Conservation (phyloP, 2,329 filamentous ascomycete species). For the Penicillium sp. region DNA sequence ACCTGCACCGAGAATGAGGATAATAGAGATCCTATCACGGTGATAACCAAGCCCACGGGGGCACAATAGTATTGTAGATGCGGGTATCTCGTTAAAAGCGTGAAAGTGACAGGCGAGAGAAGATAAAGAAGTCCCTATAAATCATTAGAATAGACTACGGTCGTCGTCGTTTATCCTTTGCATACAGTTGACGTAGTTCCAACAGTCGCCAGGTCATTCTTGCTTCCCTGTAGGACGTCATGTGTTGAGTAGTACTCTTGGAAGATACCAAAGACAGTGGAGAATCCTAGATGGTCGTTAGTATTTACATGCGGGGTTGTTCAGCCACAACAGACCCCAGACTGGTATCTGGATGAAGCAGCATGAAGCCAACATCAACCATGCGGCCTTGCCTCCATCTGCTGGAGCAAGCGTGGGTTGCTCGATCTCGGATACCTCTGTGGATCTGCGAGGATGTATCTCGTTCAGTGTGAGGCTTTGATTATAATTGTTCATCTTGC, state of each 20-base stretch:
- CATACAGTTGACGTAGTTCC: conserved; percentile 44
- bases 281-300: conserved; percentile 20
- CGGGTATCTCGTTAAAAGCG: conserved; percentile 38
- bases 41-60: conserved; percentile 40
- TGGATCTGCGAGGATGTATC: neutral
- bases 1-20: conserved; percentile 46
- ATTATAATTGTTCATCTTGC: conserved; percentile 9
- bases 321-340: conserved; percentile 46
- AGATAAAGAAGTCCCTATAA: conserved; percentile 38
- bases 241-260: conserved; percentile 46
- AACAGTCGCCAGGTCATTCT: conserved; percentile 45
- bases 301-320: neutral
- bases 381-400: conserved; percentile 53
- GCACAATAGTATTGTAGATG: conserved; percentile 35
- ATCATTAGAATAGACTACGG: conserved; percentile 4
- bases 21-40: conserved; percentile 33
- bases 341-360: conserved; percentile 55
- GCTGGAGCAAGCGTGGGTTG: conserved; percentile 41
- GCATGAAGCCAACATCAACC: conserved; percentile 51
- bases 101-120: conserved; percentile 32
- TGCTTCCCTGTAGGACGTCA: conserved; percentile 33
- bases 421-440: conserved; percentile 22
- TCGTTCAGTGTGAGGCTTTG: conserved; percentile 4
- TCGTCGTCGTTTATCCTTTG: neutral
- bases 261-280: conserved; percentile 37